Conservation (phyloP, 306 rosid species). For the Medicago arabica region DNA sequence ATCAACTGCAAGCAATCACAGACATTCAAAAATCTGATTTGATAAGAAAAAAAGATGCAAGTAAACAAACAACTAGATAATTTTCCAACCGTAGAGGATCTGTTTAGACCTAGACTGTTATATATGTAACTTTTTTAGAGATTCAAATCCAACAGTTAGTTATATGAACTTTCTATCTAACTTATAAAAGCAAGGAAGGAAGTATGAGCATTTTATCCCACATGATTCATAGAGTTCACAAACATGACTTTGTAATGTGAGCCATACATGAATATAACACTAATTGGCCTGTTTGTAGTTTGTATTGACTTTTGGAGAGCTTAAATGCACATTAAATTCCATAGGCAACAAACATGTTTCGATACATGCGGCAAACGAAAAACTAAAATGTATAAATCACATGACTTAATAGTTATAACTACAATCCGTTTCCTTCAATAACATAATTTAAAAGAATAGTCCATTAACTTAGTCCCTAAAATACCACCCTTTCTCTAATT, state of each 20-base stretch:
- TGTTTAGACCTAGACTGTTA: background rate
- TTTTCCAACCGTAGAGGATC: background rate
- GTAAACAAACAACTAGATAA: background rate
- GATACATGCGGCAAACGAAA: background rate
- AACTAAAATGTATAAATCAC: background rate
- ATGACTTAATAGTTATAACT: background rate
- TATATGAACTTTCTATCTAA: conserved; percentile 11
- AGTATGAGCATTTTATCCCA: background rate
- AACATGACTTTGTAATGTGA: background rate
- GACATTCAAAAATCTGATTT: background rate
- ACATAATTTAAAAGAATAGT: background rate
- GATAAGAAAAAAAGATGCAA: background rate
- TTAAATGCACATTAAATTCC: background rate
- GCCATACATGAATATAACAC: conserved; percentile 18
- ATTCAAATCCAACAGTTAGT: conserved; percentile 9
- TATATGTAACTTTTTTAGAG: background rate
- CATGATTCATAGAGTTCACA: background rate
- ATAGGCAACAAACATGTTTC: background rate
- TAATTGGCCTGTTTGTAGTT: background rate
- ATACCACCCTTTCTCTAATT: too few relatives aligned
- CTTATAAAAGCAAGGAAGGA: too few relatives aligned
- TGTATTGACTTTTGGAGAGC: background rate
- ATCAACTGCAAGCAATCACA: background rate
- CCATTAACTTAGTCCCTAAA: too few relatives aligned
- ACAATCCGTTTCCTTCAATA: background rate